phyloP scores from a whole-genome alignment of 2,329 filamentous ascomycete genomes.

The Trichoderma atrobrunneum region DNA sequence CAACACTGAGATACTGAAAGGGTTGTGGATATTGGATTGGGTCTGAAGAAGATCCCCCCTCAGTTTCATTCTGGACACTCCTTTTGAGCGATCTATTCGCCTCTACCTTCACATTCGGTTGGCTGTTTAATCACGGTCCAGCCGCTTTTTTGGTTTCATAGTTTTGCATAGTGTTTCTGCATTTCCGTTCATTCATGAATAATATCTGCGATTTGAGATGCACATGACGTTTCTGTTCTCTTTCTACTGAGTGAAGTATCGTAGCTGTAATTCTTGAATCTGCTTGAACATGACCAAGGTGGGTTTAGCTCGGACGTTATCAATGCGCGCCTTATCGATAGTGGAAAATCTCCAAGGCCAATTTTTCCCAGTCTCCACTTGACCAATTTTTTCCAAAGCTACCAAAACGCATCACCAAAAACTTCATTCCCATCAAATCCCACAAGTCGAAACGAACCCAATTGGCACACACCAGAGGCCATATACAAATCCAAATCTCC shows the following conservation, averaged over 20 bases:
- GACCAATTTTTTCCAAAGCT: slow-evolving; percentile 5
- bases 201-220: neutral
- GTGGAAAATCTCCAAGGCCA: neutral
- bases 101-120: neutral
- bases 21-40: neutral
- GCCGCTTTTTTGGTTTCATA: neutral
- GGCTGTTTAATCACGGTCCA: neutral
- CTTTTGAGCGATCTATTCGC: neutral
- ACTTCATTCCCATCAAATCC: slow-evolving; percentile 8
- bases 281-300: neutral
- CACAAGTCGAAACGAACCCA: neutral
- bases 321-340: slow-evolving; percentile 12
- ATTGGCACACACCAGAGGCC: neutral
- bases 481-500: neutral
- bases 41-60: neutral
- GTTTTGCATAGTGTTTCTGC: neutral
- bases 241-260: neutral
- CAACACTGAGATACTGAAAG: neutral
- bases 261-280: neutral
- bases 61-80: slow-evolving; percentile 15
- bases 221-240: neutral
- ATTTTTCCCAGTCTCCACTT: slow-evolving; percentile 6
- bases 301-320: neutral
- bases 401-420: slow-evolving; percentile 17
- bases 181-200: neutral